Conservation (phyloP, 192 early-diverging fungal species). For the Rhizophagus clarus region DNA sequence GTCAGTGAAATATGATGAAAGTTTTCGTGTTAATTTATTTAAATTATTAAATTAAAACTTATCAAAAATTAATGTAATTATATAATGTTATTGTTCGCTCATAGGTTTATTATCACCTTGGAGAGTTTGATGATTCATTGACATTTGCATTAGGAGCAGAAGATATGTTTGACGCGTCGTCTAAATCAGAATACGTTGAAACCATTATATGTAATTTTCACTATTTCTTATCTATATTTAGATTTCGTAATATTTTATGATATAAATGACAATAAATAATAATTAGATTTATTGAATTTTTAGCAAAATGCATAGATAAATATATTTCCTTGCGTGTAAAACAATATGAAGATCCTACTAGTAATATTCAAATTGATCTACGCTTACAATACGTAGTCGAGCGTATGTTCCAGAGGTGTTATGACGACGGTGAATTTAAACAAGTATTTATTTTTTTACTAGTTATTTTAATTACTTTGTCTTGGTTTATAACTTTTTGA, state of each 20-base stretch:
- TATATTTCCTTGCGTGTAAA: conserved; percentile 80
- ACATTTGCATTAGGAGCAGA: conserved; percentile 95
- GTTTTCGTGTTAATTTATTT: neutral
- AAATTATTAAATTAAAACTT: neutral
- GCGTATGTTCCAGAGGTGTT: conserved; percentile 93
- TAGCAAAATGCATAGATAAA: conserved; percentile 92
- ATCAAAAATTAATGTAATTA: neutral
- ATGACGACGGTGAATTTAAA: conserved; percentile 81
- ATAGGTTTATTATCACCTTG: conserved; percentile 95
- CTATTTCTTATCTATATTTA: neutral
- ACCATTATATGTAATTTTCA: conserved; percentile 84
- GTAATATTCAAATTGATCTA: conserved; percentile 64
- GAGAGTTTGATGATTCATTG: conserved; percentile 94
- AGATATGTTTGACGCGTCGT: conserved; percentile 79
- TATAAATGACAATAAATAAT: neutral
- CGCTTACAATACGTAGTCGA: conserved; percentile 89
- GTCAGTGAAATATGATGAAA: conserved; percentile 40
- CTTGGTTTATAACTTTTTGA: neutral
- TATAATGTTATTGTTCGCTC: neutral
- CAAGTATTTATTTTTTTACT: conserved; percentile 49
- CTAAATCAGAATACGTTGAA: conserved; percentile 87
- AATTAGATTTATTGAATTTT: conserved; percentile 8
- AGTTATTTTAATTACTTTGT: neutral
- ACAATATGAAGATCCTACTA: conserved; percentile 44
- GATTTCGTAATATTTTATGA: neutral